These are phyloP conservation scores for Fusarium annulatum DNA, from an alignment of 2,329 filamentous ascomycete species.

Conservation along the genomic window DNA sequence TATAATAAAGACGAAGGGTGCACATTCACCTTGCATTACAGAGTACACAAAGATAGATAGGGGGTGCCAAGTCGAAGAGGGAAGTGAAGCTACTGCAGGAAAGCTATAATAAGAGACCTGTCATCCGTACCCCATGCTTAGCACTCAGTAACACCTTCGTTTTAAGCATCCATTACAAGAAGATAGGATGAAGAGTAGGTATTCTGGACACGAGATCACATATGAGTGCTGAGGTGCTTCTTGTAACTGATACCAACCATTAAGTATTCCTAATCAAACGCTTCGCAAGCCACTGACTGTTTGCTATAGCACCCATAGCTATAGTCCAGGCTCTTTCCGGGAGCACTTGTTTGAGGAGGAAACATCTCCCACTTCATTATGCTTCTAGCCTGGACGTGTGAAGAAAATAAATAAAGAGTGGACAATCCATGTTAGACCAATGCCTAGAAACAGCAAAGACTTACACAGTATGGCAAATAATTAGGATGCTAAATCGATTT, in stretches of 20 bases:
- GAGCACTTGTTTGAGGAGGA: slow-evolving; percentile 11
- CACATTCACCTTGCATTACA: background rate
- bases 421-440: background rate
- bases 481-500: too few species aligned
- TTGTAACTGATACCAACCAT: background rate
- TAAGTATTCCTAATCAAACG: slow-evolving; percentile 5
- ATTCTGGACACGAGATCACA: background rate
- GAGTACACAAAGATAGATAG: background rate
- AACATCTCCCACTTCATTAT: slow-evolving; percentile 15
- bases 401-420: background rate
- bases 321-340: background rate
- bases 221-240: background rate
- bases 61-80: background rate
- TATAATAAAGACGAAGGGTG: background rate
- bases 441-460: background rate
- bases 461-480: background rate
- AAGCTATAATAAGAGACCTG: slow-evolving; percentile 15
- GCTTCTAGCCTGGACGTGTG: background rate
- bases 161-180: slow-evolving; percentile 4
- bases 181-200: background rate
- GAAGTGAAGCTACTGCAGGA: background rate
- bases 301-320: slow-evolving; percentile 15
- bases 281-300: background rate
- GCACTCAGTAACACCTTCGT: slow-evolving; percentile 3
- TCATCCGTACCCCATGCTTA: slow-evolving; percentile 16